A percentile compares a stretch with the other conserved stretches of the same genome.
phyloP scores from a whole-genome alignment of 2,329 filamentous ascomycete species.

The Blastomyces parvus region DNA sequence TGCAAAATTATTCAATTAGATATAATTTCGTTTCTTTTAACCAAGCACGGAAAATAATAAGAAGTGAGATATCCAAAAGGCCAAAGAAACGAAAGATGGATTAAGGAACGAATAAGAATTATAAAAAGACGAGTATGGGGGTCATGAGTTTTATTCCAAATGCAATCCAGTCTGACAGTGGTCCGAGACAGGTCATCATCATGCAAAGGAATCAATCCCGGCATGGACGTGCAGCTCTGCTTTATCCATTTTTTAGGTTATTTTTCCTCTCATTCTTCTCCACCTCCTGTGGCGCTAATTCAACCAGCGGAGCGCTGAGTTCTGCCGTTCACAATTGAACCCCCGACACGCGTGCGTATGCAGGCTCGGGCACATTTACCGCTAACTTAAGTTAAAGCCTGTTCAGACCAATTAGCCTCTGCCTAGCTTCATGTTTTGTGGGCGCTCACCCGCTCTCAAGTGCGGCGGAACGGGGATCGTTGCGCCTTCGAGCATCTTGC shows the following conservation, averaged over 20 bases:
- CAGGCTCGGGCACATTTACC: neutral
- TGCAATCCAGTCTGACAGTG: neutral
- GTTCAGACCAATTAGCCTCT: neutral
- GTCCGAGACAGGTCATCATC: neutral
- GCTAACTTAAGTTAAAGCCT: too few relatives aligned
- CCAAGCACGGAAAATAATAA: neutral
- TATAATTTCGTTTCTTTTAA: neutral
- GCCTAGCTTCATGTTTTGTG: neutral
- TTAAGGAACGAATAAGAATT: neutral
- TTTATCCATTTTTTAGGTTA: neutral
- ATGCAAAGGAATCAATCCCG: neutral
- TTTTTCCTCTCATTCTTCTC: neutral
- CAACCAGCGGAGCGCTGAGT: neutral
- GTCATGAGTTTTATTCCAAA: neutral
- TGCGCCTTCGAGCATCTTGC: neutral
- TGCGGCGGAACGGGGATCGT: neutral
- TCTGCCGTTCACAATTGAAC: neutral
- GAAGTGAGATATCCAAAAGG: neutral
- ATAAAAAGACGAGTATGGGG: neutral
- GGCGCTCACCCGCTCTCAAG: neutral
- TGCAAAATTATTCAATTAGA: too few relatives aligned
- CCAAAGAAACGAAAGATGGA: neutral
- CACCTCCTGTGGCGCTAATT: neutral
- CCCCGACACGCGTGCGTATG: neutral
- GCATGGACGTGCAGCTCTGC: neutral